Evolutionary conservation across 257 asterid genomes (phyloP).

Genomic region (Rauvolfia tetraphylla): DNA sequence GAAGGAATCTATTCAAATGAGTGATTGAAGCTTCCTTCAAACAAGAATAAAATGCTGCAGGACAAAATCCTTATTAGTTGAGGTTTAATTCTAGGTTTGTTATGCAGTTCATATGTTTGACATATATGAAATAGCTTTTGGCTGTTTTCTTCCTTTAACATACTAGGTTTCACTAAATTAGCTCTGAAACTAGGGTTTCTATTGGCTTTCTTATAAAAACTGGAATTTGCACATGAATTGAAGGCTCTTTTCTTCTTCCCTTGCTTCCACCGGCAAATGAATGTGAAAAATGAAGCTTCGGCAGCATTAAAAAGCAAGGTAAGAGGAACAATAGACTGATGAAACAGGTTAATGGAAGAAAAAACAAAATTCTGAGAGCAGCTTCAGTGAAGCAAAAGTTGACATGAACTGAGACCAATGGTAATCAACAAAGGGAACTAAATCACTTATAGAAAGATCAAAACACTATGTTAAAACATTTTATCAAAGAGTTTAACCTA

Average conservation of each 20-base stretch:
- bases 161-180: neutral
- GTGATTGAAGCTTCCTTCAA: neutral
- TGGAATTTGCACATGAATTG: too few relatives aligned
- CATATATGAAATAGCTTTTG: too few relatives aligned
- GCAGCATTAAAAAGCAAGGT: neutral
- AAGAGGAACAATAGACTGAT: neutral
- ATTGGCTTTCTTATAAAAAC: neutral
- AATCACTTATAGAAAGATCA: neutral
- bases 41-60: neutral
- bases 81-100: neutral
- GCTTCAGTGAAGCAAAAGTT: neutral
- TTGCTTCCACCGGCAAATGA: neutral
- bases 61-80: neutral
- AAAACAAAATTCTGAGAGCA: neutral
- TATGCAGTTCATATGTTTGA: too few relatives aligned
- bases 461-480: neutral
- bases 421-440: neutral
- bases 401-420: neutral
- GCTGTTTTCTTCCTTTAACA: too few relatives aligned
- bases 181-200: too few relatives aligned
- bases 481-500: neutral
- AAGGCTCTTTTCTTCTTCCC: neutral
- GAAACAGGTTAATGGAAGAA: neutral
- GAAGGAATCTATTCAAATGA: neutral
- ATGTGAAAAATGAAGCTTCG: neutral